Evolutionary conservation across 139 green algal genomes (phyloP).

Genomic region (Parachlorella kessleri): DNA sequence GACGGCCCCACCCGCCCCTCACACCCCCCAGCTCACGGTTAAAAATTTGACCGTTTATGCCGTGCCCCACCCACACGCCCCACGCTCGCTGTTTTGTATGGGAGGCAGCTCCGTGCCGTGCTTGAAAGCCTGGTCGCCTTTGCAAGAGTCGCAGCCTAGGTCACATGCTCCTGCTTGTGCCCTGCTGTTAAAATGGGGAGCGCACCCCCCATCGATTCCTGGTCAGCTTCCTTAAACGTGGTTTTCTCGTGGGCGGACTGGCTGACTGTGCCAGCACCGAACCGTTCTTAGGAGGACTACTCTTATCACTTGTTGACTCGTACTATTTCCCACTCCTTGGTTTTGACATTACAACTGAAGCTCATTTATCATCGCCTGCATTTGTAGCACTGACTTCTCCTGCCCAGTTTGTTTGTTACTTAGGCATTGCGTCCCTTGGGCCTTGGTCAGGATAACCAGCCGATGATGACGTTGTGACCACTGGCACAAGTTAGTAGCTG

Average conservation of each 20-base stretch:
- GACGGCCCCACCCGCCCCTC: not conserved
- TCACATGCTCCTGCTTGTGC: not conserved
- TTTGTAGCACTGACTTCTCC: not conserved
- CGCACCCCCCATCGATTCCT: slow-evolving; percentile 1
- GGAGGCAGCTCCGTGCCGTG: not conserved
- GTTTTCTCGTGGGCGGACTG: not conserved
- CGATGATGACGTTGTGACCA: no score
- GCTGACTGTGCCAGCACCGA: not conserved
- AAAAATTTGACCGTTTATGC: no score
- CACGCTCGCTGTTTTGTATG: not conserved
- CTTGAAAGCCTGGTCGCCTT: not conserved
- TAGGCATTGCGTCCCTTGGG: no score
- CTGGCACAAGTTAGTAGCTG: no score
- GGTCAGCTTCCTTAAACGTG: not conserved
- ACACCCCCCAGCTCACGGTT: not conserved
- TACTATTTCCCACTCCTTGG: not conserved
- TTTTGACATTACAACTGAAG: not conserved
- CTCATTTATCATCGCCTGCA: not conserved
- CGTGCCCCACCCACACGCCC: not conserved
- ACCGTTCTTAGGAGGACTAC: not conserved
- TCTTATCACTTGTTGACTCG: no score
- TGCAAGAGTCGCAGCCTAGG: not conserved
- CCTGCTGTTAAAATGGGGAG: not conserved
- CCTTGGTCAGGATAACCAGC: no score
- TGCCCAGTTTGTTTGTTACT: not conserved